Evolutionary conservation across 305 asterid species (phyloP), one percentile per base, ranked within the genome.

Genomic region (Caryopteris hybrid): DNA sequence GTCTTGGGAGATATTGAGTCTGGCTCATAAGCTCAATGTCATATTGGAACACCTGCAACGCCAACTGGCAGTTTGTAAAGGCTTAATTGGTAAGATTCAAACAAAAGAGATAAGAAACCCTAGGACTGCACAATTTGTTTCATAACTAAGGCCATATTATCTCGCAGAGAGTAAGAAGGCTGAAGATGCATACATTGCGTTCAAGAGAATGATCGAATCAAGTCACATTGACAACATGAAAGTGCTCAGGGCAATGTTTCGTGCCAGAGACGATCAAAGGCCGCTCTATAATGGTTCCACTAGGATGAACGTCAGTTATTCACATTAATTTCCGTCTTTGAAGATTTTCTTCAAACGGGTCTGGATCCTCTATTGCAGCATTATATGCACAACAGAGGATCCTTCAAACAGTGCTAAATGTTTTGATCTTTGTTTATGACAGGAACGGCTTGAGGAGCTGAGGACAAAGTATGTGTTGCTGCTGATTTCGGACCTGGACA

Each of bases 191-290:
- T 89, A 67, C 62, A 27, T 52, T 17, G 87, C 86, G 7, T 80
- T 92, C 70, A 63, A 61, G 70, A 75, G 66, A 33, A 82, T 88
- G 38, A 79, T 90, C 34, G 89, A 74, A 48, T 59, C 86, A 43
- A 23, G 86, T 16, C 97, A 93, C 63, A 70, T 83, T 1, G 99
- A 93, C 76, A 93, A 93, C 81, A 82, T 80, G 88, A 90, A 75
- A 79, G 83, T 88, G 25, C 81, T 88, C 25, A 71, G 68, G 52
- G 81, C 89, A 11, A 80, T 92, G 83, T 79, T 92, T 18, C 86
- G 75, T 45, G 58, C 85, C 41, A 75, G 77, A 39, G 97, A 83
- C 9, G 95, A 91, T 69, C 91, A 83, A 43, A 79, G 72, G 45
- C 99, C 97, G 14, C 87, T 93, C 41, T 85, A 74, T 27, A 82